Evolutionary conservation across 495 filamentous ascomycete species (phyloP), one percentile per base, ranked within the genome.

Genomic region (Apiosordaria backusii): DNA sequence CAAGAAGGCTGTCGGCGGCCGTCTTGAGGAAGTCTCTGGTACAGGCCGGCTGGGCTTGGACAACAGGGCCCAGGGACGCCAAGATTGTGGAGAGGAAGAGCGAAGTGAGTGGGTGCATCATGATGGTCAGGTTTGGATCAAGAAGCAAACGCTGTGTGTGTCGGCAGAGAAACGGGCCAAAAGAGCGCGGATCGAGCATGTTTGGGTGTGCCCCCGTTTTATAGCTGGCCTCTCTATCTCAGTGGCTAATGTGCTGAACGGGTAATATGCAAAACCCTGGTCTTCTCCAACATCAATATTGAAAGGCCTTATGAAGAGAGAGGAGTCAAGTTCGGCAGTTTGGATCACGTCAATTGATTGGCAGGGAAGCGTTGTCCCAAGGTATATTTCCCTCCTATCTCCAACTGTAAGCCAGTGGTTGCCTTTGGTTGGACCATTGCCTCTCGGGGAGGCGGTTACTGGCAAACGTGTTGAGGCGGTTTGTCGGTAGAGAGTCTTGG

Each of bases 1-100:
- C 73, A n/a, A 85, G 63, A 57, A 81, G 77, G 65, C 69, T 72
- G 60, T 80, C 75, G 3, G 82, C 79, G 13, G 69, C 69, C 25
- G 72, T 71, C 22, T 76, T 71, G 63, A 85, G 82, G 61, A 71
- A 67, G 53, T 77, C 78, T 23, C 78, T 77, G 6, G 72, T 78
- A 70, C 80, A 82, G 63, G 74, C 71, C 26, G 74, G 74, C 2
- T 24, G 22, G 4, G 22, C 57, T 24, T 59, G 57, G 7, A 64
- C 66, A 0, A 23, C 16, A 25, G 29, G 13, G 2, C 55, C 13
- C 50, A 58, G 9, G 24, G 62, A 62, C 1, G n/a, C 63, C 35
- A 45, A 45, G 57, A 68, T 0, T 24, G 60, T 60, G 7, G 23
- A 54, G 24, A 65, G 23, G 35, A 60, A 45, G 2, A 65, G n/a